Conservation (phyloP, 2,329 filamentous ascomycete genomes). For the Nigrograna mackinnonii region DNA sequence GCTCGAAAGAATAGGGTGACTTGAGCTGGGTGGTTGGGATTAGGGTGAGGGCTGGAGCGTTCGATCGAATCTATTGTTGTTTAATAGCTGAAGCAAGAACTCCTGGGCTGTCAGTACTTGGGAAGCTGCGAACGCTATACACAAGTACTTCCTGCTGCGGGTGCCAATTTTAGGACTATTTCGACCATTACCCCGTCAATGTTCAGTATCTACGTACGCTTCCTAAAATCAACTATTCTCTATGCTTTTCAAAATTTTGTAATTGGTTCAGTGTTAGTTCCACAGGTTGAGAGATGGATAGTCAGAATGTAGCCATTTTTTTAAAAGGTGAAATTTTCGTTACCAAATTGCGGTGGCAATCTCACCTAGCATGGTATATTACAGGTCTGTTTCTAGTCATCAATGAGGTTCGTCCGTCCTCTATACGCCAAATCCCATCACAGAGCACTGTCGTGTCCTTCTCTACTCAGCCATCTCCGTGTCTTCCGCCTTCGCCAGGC, state of each 20-base stretch:
- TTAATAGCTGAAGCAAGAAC: no score
- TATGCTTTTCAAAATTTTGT: neutral
- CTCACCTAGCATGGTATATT: slow-evolving; percentile 36
- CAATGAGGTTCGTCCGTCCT: slow-evolving; percentile 4
- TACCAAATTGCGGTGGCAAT: slow-evolving; percentile 25
- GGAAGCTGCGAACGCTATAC: no score
- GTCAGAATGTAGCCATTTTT: neutral
- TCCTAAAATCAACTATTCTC: neutral
- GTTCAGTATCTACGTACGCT: neutral
- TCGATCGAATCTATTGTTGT: no score
- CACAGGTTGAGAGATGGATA: no score
- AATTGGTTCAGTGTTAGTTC: neutral
- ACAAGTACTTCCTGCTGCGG: no score
- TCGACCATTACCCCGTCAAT: neutral
- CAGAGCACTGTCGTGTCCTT: slow-evolving; percentile 6
- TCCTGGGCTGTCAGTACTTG: no score
- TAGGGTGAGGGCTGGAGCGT: no score
- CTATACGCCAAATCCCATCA: slow-evolving; percentile 1
- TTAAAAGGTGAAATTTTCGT: slow-evolving; percentile 10
- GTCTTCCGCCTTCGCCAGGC: slow-evolving; percentile 71
- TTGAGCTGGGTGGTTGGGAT: neutral
- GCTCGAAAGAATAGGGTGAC: neutral
- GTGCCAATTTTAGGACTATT: no score
- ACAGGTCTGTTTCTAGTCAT: slow-evolving; percentile 31
- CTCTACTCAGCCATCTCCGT: slow-evolving; percentile 40